Evolutionary conservation across 1,284 basidiomycete species (phyloP), one percentile per base, ranked within the genome.

Genomic region (Ustilago lituana): DNA sequence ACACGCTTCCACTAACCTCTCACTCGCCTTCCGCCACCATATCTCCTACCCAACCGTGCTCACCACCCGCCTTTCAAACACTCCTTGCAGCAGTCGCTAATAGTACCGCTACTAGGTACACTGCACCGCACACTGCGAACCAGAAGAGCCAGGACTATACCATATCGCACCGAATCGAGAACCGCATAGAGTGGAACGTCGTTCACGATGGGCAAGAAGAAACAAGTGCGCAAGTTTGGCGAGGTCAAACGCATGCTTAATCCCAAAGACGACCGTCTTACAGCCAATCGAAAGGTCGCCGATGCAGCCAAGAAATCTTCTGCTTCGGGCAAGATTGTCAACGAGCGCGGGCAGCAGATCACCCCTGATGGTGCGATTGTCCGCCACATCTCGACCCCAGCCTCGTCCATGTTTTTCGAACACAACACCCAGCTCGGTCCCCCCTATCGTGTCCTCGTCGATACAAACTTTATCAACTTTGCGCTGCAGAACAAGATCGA

Each of bases 381-480:
- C 2, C 61, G 67, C 11, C 74, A 74, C 62, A 65, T 77, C 20
- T 66, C 61, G 2, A 61, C 77, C 3, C 76, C 77, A 1, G 87
- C 91, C 17, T 90, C 93, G 5, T 93, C 93, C 10, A 87, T 98
- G 74, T 98, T 98, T 86, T 87, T 99, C 59, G 89, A 91, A 20
- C 96, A 98, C 83, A 99, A 99, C 83, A 90, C 91, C 15, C 91
- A 94, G 11, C 90, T 99, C 27, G 94, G 93, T 0, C 96, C 96
- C 0, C 96, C 96, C 0, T 99, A 98, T 82, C 89, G 95, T 23
- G 92, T 99, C 10, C 87, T 99, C 38, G 93, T 99, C 57, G 96
- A 99, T 84, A 99, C 96, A 79, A 99, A 99, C 83, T 99, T 99
- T 80, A 98, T 99, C 87, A 98, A 98, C 82, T 95, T 98, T 83